phyloP scores from a whole-genome alignment of 2,329 filamentous ascomycete genomes.

The Fusarium marasasianum region DNA sequence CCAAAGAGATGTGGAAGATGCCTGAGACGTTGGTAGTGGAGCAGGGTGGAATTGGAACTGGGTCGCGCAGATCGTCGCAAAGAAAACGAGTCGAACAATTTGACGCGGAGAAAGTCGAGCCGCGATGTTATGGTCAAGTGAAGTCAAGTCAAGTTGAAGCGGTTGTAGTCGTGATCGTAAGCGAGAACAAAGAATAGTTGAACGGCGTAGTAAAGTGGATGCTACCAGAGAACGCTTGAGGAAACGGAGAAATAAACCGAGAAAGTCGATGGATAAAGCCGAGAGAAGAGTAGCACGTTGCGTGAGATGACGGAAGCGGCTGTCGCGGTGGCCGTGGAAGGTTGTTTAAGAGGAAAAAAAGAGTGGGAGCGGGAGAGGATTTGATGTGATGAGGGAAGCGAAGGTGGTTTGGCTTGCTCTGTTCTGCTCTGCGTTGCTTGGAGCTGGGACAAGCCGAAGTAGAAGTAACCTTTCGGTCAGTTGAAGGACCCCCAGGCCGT shows the following conservation, averaged over 20 bases:
- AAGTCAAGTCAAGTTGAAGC: not conserved
- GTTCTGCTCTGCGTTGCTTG: slow-evolving; percentile 10
- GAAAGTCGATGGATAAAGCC: slow-evolving; percentile 16
- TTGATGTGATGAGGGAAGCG: slow-evolving; percentile 27
- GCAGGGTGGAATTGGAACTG: slow-evolving; percentile 4
- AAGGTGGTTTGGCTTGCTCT: slow-evolving; percentile 18
- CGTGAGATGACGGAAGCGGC: slow-evolving; percentile 35
- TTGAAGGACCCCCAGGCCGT: slow-evolving; percentile 33
- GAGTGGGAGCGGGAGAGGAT: slow-evolving; percentile 30
- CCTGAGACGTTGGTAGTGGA: slow-evolving; percentile 6
- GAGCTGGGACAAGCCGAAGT: slow-evolving; percentile 30
- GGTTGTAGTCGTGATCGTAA: slow-evolving; percentile 21
- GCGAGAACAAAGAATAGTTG: slow-evolving; percentile 33
- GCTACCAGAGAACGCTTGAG: slow-evolving; percentile 14
- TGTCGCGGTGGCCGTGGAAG: slow-evolving; percentile 23
- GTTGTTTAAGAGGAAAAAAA: slow-evolving; percentile 19
- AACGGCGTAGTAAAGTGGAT: slow-evolving; percentile 22
- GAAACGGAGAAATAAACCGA: slow-evolving; percentile 3
- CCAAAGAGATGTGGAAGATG: slow-evolving; percentile 20
- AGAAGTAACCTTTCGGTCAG: slow-evolving; percentile 3
- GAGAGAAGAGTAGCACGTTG: slow-evolving; percentile 9
- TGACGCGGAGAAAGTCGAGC: slow-evolving; percentile 9
- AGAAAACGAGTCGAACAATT: not conserved
- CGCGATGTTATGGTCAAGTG: slow-evolving; percentile 6
- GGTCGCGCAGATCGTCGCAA: slow-evolving; percentile 20